Evolutionary conservation across 345 rosid species (phyloP), one percentile per base, ranked within the genome.

Genomic region (Citrus mangshanensis): DNA sequence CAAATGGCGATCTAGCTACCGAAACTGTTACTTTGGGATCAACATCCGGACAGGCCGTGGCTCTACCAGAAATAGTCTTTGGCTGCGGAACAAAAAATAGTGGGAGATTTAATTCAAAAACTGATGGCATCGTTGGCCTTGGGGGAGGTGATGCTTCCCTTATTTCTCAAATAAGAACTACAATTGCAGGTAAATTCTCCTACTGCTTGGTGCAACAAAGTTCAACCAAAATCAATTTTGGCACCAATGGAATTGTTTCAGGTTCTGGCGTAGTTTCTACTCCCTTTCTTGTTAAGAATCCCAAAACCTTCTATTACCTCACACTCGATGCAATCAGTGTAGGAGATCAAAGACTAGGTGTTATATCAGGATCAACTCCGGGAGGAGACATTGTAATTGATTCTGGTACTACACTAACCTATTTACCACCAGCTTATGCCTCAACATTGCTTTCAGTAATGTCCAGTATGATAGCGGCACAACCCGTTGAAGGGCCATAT

Each of bases 331-430:
- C 90, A 4, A 78, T 91, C 70, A 86, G 86, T 56, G 88, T 90
- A 6, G 91, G 85, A 10, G 65, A 24, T 30, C 49, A 55, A 8
- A 83, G 70, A 71, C 67, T 89, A 13, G 61, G 74, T 1, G 32
- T 54, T 22, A 84, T 83, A n/a, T 66, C 55, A 6, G 84, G 73
- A 77, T 54, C 58, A 54, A 5, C 16, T 6, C 9, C 27, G 7
- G 61, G 70, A 1, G 94, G 91, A 6, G 88, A 90, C 87, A 88
- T 88, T 25, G 82, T 92, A 51, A 85, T 90, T 30, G 96, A 93
- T 72, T 92, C 93, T 0, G 93, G 98, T 9, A 88, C 90, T 4
- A 87, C 94, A 3, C 61, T 85, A 25, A 89, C 93, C 1, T 9
- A 86, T 1, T 59, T 87, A 0, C 89, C 89, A 0, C 16, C 49